These are phyloP conservation scores for Brettanomyces sp. DNA, from an alignment of 805 yeast species.

Conservation along the genomic window DNA sequence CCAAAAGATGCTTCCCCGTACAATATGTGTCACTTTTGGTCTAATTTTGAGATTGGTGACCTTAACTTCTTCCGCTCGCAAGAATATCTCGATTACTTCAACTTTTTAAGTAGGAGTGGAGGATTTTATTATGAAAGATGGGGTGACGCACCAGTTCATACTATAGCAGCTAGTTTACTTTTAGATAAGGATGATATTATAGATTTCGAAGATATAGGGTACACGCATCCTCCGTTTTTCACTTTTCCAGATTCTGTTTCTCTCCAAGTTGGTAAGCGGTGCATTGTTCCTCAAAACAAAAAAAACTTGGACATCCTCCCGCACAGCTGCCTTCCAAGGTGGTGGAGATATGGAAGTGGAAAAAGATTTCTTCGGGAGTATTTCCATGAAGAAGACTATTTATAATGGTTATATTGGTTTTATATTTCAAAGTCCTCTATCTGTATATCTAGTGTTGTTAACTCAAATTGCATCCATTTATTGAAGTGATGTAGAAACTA, in stretches of 20 bases:
- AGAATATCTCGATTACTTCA: conserved; percentile 52
- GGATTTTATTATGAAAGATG: conserved; percentile 84
- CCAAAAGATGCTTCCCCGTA: conserved; percentile 45
- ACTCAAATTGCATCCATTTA: conserved; percentile 14
- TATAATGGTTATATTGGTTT: conserved; percentile 1
- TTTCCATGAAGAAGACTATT: conserved; percentile 21
- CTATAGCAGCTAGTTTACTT: conserved; percentile 56
- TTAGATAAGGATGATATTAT: conserved; percentile 53
- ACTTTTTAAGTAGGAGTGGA: conserved; percentile 54
- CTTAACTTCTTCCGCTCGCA: conserved; percentile 63
- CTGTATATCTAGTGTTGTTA: background rate
- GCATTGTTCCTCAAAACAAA: conserved; percentile 36
- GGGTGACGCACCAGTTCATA: conserved; percentile 94
- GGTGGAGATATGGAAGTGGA: conserved; percentile 71
- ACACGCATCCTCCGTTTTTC: conserved; percentile 60
- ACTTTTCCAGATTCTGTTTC: conserved; percentile 50
- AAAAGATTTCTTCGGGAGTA: conserved; percentile 43
- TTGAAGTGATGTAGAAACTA: conserved; percentile 18
- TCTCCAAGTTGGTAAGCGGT: conserved; percentile 44
- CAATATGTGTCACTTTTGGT: conserved; percentile 82
- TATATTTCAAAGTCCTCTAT: background rate
- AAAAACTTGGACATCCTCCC: conserved; percentile 30
- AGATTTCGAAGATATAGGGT: conserved; percentile 78
- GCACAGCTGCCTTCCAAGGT: conserved; percentile 58
- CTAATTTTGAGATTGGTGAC: conserved; percentile 73